A percentile compares a stretch with the other conserved stretches of the same genome.
Evolutionary conservation across 345 rosid genomes (phyloP).

Genomic region (Gossypium rotundifolium): DNA sequence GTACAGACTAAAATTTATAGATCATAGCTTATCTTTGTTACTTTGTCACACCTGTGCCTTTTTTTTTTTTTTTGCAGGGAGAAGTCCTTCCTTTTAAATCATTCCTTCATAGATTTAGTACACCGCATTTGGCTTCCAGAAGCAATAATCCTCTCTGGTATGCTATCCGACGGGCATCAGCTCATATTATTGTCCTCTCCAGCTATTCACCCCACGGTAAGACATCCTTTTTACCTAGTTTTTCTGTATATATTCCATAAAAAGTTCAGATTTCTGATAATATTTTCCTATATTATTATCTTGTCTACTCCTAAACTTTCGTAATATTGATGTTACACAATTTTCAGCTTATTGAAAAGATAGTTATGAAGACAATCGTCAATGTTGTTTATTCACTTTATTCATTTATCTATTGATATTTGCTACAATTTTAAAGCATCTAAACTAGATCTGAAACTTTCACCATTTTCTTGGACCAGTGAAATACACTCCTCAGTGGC

Average conservation of each 20-base stretch:
- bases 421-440: not conserved
- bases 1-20: not conserved
- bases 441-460: not conserved
- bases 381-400: not conserved
- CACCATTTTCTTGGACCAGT: conserved; percentile 22
- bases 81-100: conserved; percentile 80
- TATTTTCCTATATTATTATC: not conserved
- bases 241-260: not conserved
- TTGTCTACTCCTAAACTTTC: not conserved
- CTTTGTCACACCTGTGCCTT: not conserved
- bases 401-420: not conserved
- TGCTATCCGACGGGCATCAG: conserved; percentile 84
- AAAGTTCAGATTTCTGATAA: not conserved
- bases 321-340: not conserved
- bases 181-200: conserved; percentile 86
- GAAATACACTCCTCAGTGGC: conserved; percentile 50
- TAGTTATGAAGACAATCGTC: not conserved
- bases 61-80: conserved; percentile 32
- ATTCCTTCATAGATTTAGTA: conserved; percentile 69
- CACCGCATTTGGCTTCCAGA: conserved; percentile 72
- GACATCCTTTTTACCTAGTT: not conserved
- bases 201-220: conserved; percentile 95
- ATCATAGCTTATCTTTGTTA: conserved; percentile 9
- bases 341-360: not conserved
- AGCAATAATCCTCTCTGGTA: conserved; percentile 89